Conservation (phyloP, 768 basidiomycete genomes). For the Pleurotus ostreatus region DNA sequence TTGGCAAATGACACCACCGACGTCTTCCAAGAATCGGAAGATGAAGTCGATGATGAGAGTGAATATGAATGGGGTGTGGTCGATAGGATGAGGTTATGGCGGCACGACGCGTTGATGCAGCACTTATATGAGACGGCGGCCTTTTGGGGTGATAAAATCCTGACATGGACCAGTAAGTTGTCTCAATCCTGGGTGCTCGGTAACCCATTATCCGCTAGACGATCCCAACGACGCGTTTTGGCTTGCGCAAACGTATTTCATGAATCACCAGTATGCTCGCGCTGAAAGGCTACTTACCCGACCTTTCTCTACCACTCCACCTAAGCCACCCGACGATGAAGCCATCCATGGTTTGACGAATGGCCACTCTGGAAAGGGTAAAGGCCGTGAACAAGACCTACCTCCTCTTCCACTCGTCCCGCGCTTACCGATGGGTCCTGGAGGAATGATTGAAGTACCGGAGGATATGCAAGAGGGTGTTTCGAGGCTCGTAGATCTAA, state of each 20-base stretch:
- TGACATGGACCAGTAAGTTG: conserved; percentile 88
- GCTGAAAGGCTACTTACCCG: conserved; percentile 88
- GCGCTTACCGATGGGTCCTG: conserved; percentile 68
- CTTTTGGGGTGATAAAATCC: conserved; percentile 98
- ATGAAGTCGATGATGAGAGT: conserved; percentile 53
- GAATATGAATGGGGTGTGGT: conserved; percentile 81
- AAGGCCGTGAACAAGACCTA: conserved; percentile 52
- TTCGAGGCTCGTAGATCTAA: conserved; percentile 87
- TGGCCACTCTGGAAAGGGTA: conserved; percentile 54
- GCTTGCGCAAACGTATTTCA: conserved; percentile 97
- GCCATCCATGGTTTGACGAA: conserved; percentile 31
- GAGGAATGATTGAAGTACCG: conserved; percentile 66
- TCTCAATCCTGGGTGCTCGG: conserved; percentile 16
- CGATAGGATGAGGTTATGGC: conserved; percentile 94
- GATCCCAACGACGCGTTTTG: conserved; percentile 99
- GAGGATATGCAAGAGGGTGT: conserved; percentile 61
- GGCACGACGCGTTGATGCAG: conserved; percentile 98
- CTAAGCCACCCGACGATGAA: conserved; percentile 26
- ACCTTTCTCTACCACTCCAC: conserved; percentile 64
- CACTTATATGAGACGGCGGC: conserved; percentile 96
- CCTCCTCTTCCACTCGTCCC: conserved; percentile 33
- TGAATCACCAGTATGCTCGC: conserved; percentile 92
- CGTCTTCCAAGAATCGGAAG: conserved; percentile 68
- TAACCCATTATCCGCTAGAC: conserved; percentile 40
- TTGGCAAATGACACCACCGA: conserved; percentile 76